Conservation (phyloP, 306 rosid genomes). For the Casuarina equisetifolia region DNA sequence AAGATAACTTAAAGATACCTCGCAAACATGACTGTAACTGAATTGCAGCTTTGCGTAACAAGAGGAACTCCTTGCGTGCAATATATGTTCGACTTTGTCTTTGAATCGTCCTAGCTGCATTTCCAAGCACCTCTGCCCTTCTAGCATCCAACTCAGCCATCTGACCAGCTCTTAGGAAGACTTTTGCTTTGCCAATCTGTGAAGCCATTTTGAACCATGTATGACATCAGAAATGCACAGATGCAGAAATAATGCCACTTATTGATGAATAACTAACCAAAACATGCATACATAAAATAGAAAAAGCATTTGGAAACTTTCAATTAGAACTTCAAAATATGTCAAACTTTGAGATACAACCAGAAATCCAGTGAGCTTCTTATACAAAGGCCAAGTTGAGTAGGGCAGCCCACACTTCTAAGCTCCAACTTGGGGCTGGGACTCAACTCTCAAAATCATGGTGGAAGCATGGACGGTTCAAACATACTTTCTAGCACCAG, state of each 20-base stretch:
- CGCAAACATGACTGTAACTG: constrained; percentile 80
- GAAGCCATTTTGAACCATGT: constrained; percentile 48
- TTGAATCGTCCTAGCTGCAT: constrained; percentile 89
- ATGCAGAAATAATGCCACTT: background rate
- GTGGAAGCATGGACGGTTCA: background rate
- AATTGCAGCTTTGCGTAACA: constrained; percentile 80
- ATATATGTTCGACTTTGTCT: constrained; percentile 91
- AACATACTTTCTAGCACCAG: background rate
- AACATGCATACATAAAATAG: background rate
- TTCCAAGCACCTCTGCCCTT: constrained; percentile 95
- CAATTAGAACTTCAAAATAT: background rate
- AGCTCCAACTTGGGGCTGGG: background rate
- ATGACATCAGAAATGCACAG: constrained; percentile 22
- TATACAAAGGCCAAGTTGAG: background rate
- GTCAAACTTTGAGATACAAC: background rate
- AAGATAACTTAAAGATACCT: constrained; percentile 54
- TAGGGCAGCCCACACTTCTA: background rate
- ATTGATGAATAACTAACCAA: constrained; percentile 5
- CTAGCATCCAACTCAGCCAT: constrained; percentile 99
- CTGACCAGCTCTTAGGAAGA: constrained; percentile 96
- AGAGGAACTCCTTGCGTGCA: constrained; percentile 86
- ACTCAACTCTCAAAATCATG: background rate
- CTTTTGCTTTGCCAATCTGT: constrained; percentile 93
- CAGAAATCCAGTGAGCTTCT: background rate
- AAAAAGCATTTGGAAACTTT: background rate